Evolutionary conservation across 148 eudicot species (phyloP).

Genomic region (Persicaria maculosa): DNA sequence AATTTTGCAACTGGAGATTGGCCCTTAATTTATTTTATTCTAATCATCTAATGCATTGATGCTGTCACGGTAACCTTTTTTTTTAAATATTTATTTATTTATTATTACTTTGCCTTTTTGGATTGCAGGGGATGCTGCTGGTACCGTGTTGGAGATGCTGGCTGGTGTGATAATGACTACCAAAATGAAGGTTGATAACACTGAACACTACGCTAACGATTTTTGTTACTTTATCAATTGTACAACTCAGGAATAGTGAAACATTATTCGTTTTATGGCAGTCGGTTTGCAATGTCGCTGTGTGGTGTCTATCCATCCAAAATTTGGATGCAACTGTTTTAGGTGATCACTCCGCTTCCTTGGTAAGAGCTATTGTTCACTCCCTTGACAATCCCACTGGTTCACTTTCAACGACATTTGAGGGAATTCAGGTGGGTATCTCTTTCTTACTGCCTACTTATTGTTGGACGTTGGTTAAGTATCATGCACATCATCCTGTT

Average conservation of each 20-base stretch:
- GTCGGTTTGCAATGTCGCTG: conserved; percentile 81
- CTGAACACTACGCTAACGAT: neutral
- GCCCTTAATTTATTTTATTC: too few relatives aligned
- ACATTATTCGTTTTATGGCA: conserved; percentile 20
- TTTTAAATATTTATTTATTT: too few relatives aligned
- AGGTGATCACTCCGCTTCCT: conserved; percentile 39
- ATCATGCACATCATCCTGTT: too few relatives aligned
- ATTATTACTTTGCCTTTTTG: neutral
- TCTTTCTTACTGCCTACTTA: too few relatives aligned
- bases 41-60: too few relatives aligned
- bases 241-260: conserved; percentile 10
- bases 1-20: too few relatives aligned
- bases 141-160: conserved; percentile 42
- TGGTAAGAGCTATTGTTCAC: conserved; percentile 60
- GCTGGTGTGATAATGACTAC: conserved; percentile 45
- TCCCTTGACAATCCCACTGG: conserved; percentile 84
- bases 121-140: conserved; percentile 42
- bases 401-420: conserved; percentile 74
- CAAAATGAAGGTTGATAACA: conserved; percentile 47
- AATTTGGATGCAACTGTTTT: conserved; percentile 44
- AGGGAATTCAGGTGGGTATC: conserved; percentile 66
- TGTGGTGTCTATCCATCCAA: conserved; percentile 89
- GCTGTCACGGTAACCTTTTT: too few relatives aligned
- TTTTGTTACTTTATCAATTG: neutral
- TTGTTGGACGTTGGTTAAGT: too few relatives aligned